Percentiles rank a stretch among this genome's conserved stretches.
Evolutionary conservation across 2,329 filamentous ascomycete genomes (phyloP).

Genomic region (Xylaria sp.): DNA sequence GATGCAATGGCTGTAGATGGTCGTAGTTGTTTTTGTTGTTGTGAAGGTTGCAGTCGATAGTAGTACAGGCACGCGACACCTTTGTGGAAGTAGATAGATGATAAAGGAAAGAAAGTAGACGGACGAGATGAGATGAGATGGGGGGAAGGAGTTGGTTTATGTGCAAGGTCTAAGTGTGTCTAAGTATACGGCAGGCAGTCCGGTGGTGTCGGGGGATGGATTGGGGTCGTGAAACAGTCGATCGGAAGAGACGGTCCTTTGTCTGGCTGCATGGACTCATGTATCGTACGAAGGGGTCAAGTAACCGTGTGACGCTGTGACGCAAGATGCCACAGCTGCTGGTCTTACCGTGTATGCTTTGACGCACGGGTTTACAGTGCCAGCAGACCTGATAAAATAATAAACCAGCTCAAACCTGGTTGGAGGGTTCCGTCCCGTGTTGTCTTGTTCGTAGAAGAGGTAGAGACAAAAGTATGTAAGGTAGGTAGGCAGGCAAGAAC

Average conservation of each 20-base stretch:
- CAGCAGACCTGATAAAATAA: not conserved
- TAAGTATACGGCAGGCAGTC: not conserved
- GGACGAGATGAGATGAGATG: not conserved
- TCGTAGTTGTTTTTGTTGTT: not conserved
- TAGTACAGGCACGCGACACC: conserved; percentile 18
- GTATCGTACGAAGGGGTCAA: conserved; percentile 25
- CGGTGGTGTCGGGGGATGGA: not conserved
- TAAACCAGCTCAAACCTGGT: not conserved
- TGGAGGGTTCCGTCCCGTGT: not conserved
- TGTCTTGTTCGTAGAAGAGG: too few relatives aligned
- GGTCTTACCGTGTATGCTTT: not conserved
- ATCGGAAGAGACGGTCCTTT: conserved; percentile 26
- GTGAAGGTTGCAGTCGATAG: not conserved
- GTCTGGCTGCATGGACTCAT: conserved; percentile 29
- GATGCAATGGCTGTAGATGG: not conserved
- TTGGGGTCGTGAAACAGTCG: conserved; percentile 19
- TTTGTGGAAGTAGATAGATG: conserved; percentile 19
- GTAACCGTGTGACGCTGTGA: conserved; percentile 19
- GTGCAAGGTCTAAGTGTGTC: conserved; percentile 8
- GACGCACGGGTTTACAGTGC: not conserved
- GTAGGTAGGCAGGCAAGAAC: too few relatives aligned
- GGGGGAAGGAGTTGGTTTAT: not conserved
- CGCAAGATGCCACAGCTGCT: conserved; percentile 7
- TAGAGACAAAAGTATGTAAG: too few relatives aligned
- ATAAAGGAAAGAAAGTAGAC: too few relatives aligned